Evolutionary conservation across 306 rosid species (phyloP), one percentile per base, ranked within the genome.

Genomic region (Quillaja saponaria): DNA sequence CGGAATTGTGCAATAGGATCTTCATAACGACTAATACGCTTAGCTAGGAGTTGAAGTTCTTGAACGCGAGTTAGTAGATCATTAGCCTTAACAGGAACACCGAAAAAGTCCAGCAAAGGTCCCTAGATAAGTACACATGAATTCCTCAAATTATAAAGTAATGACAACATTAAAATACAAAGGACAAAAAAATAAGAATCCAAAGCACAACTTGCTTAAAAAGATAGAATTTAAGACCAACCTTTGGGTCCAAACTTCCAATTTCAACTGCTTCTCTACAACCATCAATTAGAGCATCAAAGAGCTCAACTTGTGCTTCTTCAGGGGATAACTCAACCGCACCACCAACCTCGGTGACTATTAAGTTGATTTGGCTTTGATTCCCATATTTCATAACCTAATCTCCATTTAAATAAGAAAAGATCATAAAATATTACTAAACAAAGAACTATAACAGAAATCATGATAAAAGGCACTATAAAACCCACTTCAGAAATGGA

Each of bases 371-470:
- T 78, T 90, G 96, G 82, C 87, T 90, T 78, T 85, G 86, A 58
- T 94, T 90, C 51, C 97, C 99, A 79, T 76, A 94, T 67, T 90
- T 94, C 96, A 94, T 78, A 62, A 85, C 91, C 99, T 94, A 70
- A 34, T 31, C 61, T 78, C 66, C 71, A 50, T 61, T 48, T 16
- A 14, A 44, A 33, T 18, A 20, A 12, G 55, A 45, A 15, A 41
- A 42, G 46, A 53, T 49, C 28, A 54, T 44, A 37, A 12, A 25
- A 34, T 28, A 25, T 11, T 9, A 34, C n/a, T 47, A 21, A 73
- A 13, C 49, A 65, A 35, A 65, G 50, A 64, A 34, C 71, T 64
- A 41, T 25, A 20, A 55, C 53, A 45, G 20, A 59, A 41, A 55
- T 44, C 55, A 18, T 25, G 14, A 38, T 50, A 55, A 66, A 52